Conservation (phyloP, 192 early-diverging fungal genomes). For the Backusella sp. region DNA sequence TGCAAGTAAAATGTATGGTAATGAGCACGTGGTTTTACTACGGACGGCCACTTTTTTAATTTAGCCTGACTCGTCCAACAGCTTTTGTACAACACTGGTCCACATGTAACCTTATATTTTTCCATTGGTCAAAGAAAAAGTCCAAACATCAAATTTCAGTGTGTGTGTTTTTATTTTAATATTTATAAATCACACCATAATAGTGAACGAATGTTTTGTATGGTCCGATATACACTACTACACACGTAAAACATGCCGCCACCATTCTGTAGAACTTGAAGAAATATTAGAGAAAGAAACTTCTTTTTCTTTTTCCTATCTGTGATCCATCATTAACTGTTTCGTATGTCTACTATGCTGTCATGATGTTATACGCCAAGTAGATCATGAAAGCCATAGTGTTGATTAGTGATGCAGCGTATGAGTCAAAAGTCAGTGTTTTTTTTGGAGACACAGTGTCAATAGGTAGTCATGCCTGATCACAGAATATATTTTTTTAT, state of each 20-base stretch:
- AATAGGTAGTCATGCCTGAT: slow-evolving; percentile 2
- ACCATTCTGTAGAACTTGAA: not conserved
- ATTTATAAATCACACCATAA: not conserved
- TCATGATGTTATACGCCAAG: not conserved
- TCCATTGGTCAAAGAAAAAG: not conserved
- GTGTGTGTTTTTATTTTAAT: too few relatives aligned
- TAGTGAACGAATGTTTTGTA: not conserved
- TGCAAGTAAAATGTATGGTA: not conserved
- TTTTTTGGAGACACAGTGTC: not conserved
- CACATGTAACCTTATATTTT: not conserved
- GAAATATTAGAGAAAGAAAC: not conserved
- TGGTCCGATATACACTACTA: not conserved
- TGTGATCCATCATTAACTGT: not conserved
- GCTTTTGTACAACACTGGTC: not conserved
- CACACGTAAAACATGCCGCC: too few relatives aligned
- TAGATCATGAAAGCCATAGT: not conserved
- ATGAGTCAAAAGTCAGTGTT: slow-evolving; percentile 1
- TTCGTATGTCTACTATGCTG: not conserved
- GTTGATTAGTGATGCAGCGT: not conserved
- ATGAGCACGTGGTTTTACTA: not conserved
- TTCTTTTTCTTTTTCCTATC: not conserved
- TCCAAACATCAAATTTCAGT: not conserved
- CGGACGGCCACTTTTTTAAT: not conserved
- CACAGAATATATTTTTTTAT: not conserved
- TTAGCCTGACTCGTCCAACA: not conserved